These are phyloP conservation scores for Aspergillus ruber DNA, from an alignment of 2,329 filamentous ascomycete genomes.

Conservation along the genomic window DNA sequence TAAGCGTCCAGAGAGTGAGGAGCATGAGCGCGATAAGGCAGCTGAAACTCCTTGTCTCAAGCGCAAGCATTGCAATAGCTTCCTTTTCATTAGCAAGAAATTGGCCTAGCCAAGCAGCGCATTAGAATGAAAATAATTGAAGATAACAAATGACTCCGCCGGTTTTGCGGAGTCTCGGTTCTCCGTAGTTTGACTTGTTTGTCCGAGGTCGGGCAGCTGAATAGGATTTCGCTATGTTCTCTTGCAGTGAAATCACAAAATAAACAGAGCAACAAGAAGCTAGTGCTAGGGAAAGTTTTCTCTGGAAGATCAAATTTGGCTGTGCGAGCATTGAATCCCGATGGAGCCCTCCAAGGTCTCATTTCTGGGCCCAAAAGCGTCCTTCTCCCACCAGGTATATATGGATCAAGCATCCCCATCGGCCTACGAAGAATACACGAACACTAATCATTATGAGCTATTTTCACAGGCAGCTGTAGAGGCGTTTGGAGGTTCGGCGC, in stretches of 20 bases:
- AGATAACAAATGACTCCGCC: background rate
- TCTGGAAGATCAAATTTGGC: no score
- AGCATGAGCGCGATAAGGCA: slow-evolving; percentile 14
- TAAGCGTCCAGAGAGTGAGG: slow-evolving; percentile 34
- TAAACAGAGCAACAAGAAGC: no score
- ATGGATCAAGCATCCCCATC: slow-evolving; percentile 11
- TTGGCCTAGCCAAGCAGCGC: no score
- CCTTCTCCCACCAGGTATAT: slow-evolving; percentile 64
- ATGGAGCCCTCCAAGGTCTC: slow-evolving; percentile 35
- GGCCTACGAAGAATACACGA: background rate
- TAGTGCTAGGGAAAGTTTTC: no score
- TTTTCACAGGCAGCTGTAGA: slow-evolving; percentile 47
- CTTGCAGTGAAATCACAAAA: no score
- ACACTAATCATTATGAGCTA: slow-evolving; percentile 10
- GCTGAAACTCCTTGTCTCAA: background rate
- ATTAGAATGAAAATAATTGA: background rate
- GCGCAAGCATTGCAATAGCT: background rate
- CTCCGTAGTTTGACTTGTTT: no score
- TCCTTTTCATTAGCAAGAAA: background rate
- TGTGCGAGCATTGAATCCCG: background rate
- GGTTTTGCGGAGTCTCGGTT: no score
- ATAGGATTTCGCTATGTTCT: no score
- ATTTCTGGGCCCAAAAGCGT: slow-evolving; percentile 59
- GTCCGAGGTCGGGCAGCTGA: no score
- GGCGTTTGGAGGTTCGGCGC: slow-evolving; percentile 37